Evolutionary conservation across 108 stramenopile genomes (phyloP).

Genomic region (Licmophora abbreviata): DNA sequence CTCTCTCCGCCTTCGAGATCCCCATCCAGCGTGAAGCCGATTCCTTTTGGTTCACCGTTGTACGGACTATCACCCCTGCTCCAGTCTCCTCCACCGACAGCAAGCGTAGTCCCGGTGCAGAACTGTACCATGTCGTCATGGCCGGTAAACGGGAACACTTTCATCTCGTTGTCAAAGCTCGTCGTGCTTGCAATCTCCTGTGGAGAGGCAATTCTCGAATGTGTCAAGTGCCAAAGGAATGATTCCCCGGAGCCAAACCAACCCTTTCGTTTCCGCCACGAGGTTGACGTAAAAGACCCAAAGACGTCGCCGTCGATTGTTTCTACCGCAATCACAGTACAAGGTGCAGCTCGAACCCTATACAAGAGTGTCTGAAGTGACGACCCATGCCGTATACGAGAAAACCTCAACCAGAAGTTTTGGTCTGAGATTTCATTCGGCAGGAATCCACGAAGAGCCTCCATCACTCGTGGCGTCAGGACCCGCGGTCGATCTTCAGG

Average conservation of each 20-base stretch:
- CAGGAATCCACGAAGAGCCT: slow-evolving; percentile 35
- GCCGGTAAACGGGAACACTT: slow-evolving; percentile 70
- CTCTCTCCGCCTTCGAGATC: slow-evolving; percentile 58
- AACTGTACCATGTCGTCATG: slow-evolving; percentile 55
- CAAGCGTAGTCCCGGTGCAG: slow-evolving; percentile 58
- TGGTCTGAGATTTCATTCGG: slow-evolving; percentile 21
- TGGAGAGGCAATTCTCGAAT: background rate
- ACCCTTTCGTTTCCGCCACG: slow-evolving; percentile 35
- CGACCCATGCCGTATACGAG: slow-evolving; percentile 30
- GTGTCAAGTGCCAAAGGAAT: slow-evolving; percentile 48
- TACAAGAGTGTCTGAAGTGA: slow-evolving; percentile 32
- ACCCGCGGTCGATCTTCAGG: slow-evolving; percentile 18
- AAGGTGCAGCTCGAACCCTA: slow-evolving; percentile 30
- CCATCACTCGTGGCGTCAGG: slow-evolving; percentile 33
- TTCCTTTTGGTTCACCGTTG: slow-evolving; percentile 43
- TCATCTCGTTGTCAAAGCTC: slow-evolving; percentile 55
- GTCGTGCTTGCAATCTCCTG: background rate
- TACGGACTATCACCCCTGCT: slow-evolving; percentile 3
- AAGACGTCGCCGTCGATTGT: slow-evolving; percentile 64
- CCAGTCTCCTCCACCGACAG: slow-evolving; percentile 57
- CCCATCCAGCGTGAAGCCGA: slow-evolving; percentile 57
- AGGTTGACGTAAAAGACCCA: slow-evolving; percentile 62
- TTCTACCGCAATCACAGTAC: slow-evolving; percentile 62
- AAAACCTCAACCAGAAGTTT: slow-evolving; percentile 29
- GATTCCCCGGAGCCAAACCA: slow-evolving; percentile 58